Percentiles rank a stretch among this genome's conserved stretches.
These are phyloP conservation scores for Jatropha curcas DNA, from an alignment of 345 rosid species.

Conservation along the genomic window DNA sequence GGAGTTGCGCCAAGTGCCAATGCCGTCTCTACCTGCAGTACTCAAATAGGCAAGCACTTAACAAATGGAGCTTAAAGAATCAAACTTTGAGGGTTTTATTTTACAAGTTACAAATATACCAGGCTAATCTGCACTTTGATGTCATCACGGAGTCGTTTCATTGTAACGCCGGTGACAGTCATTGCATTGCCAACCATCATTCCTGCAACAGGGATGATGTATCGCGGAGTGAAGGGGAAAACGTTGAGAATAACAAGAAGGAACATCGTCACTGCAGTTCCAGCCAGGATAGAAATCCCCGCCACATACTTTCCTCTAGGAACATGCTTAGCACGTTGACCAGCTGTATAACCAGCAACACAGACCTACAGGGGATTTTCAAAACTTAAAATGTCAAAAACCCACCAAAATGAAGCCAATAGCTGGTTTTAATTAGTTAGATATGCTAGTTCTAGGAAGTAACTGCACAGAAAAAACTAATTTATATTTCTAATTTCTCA, in stretches of 20 bases:
- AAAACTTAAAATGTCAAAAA: not conserved
- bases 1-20: constrained; percentile 92
- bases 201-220: constrained; percentile 82
- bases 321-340: constrained; percentile 78
- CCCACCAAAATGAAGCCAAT: not conserved
- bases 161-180: constrained; percentile 91
- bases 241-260: constrained; percentile 64
- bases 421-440: too few relatives aligned
- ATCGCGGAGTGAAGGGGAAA: constrained; percentile 91
- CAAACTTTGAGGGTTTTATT: too few relatives aligned
- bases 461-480: too few relatives aligned
- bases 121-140: constrained; percentile 68
- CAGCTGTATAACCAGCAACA: constrained; percentile 89
- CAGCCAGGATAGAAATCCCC: constrained; percentile 63
- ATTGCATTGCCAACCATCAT: constrained; percentile 98
- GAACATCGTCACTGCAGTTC: constrained; percentile 71
- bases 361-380: constrained; percentile 43
- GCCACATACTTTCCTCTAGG: constrained; percentile 76
- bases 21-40: constrained; percentile 88
- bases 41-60: too few relatives aligned
- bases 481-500: too few relatives aligned
- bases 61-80: too few relatives aligned
- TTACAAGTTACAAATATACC: too few relatives aligned
- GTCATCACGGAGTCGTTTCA: constrained; percentile 86
- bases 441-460: too few relatives aligned